Evolutionary conservation across 2,329 filamentous ascomycete species (phyloP).

Genomic region (Fusarium sp.): DNA sequence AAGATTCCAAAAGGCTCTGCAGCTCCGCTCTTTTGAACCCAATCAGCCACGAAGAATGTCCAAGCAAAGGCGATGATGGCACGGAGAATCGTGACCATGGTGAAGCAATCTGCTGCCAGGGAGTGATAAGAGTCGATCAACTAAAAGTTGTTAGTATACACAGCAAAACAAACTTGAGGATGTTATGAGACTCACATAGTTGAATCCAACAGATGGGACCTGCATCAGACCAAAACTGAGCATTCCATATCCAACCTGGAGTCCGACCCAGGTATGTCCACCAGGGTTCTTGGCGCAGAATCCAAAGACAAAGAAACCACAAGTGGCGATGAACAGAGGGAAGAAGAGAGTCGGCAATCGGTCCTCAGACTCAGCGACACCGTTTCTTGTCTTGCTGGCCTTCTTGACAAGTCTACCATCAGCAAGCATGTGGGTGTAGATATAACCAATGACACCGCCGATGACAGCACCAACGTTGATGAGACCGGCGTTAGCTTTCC

Average conservation of each 20-base stretch:
- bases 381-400: conserved; percentile 36
- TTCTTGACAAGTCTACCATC: conserved; percentile 26
- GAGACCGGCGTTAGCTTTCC: conserved; percentile 47
- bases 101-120: conserved; percentile 62
- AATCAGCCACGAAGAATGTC: conserved; percentile 63
- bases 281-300: conserved; percentile 49
- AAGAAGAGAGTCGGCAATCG: conserved; percentile 47
- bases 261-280: conserved; percentile 46
- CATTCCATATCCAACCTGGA: conserved; percentile 50
- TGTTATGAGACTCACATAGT: conserved; percentile 46
- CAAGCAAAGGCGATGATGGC: conserved; percentile 62
- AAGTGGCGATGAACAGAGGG: conserved; percentile 43
- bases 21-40: conserved; percentile 55
- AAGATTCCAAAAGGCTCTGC: conserved; percentile 61
- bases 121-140: conserved; percentile 61
- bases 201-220: conserved; percentile 52
- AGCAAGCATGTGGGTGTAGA: conserved; percentile 42
- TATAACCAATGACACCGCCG: conserved; percentile 43
- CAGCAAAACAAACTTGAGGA: fast-evolving
- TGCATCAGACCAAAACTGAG: conserved; percentile 51
- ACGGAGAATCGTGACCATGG: conserved; percentile 60
- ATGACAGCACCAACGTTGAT: conserved; percentile 49
- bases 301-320: conserved; percentile 50
- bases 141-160: conserved; percentile 33
- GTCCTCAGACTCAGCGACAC: conserved; percentile 47